A percentile compares a stretch with the other conserved stretches of the same genome.
These are phyloP conservation scores for Wickerhamomyces canadensis DNA, from an alignment of 805 yeast species.

Conservation along the genomic window DNA sequence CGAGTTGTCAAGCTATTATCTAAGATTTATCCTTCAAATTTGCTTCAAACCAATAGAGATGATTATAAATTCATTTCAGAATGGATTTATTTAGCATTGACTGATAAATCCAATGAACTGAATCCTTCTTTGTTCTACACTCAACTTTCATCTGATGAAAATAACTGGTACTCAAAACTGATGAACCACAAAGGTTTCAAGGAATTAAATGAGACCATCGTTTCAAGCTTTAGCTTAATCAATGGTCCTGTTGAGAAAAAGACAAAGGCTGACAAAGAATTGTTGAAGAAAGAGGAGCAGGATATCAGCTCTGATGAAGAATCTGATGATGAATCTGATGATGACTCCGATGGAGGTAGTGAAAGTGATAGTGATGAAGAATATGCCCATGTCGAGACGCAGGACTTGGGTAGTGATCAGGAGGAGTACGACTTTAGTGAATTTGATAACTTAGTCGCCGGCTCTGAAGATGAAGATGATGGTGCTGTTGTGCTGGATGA, in stretches of 20 bases:
- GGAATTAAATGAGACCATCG: slow-evolving; percentile 37
- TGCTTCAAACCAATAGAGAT: slow-evolving; percentile 6
- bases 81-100: slow-evolving; percentile 22
- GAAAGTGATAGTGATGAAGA: slow-evolving; percentile 16
- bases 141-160: slow-evolving; percentile 25
- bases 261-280: slow-evolving; percentile 24
- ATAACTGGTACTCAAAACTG: slow-evolving; percentile 34
- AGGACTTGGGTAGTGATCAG: slow-evolving; percentile 20
- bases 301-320: slow-evolving; percentile 17
- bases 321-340: slow-evolving; percentile 21
- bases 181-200: slow-evolving; percentile 41
- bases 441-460: slow-evolving; percentile 33
- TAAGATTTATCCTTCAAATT: slow-evolving; percentile 10
- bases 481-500: slow-evolving; percentile 27
- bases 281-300: slow-evolving; percentile 13
- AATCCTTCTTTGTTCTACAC: slow-evolving; percentile 46
- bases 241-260: slow-evolving; percentile 20
- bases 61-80: slow-evolving; percentile 16
- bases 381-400: slow-evolving; percentile 20
- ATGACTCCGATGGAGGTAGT: slow-evolving; percentile 17
- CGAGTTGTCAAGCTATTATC: slow-evolving; percentile 15
- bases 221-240: slow-evolving; percentile 32
- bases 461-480: slow-evolving; percentile 37
- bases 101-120: slow-evolving; percentile 23
- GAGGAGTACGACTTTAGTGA: slow-evolving; percentile 25